These are phyloP conservation scores for Trichophyton rubrum DNA, from an alignment of 2,329 filamentous ascomycete species.

Conservation along the genomic window DNA sequence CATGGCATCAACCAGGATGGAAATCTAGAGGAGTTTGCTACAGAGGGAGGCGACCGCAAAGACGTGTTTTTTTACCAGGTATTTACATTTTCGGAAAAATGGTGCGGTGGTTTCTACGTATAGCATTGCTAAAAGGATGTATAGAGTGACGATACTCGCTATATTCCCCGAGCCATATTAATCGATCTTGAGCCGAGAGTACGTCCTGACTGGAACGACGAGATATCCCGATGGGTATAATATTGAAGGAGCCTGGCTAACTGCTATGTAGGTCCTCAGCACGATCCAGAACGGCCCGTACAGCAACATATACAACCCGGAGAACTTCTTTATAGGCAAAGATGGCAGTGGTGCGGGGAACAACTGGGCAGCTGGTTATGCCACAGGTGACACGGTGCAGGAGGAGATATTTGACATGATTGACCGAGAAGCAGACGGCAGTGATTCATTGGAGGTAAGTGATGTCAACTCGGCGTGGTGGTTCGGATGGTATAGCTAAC, in stretches of 20 bases:
- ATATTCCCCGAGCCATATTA: slow-evolving; percentile 90
- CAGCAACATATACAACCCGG: slow-evolving; percentile 98
- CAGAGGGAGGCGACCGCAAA: slow-evolving; percentile 92
- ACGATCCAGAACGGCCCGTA: slow-evolving; percentile 87
- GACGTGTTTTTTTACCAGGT: slow-evolving; percentile 96
- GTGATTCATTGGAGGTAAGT: slow-evolving; percentile 77
- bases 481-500: slow-evolving; percentile 3
- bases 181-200: slow-evolving; percentile 89
- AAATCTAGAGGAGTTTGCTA: slow-evolving; percentile 94
- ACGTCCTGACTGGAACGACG: slow-evolving; percentile 17
- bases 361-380: slow-evolving; percentile 96
- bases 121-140: background rate
- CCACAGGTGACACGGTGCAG: slow-evolving; percentile 78
- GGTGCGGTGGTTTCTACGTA: background rate
- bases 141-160: slow-evolving; percentile 91
- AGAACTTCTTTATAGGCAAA: slow-evolving; percentile 96
- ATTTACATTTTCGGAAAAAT: background rate
- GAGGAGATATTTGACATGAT: slow-evolving; percentile 99
- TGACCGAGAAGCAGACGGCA: slow-evolving; percentile 93
- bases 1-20: slow-evolving; percentile 97
- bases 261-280: slow-evolving; percentile 56
- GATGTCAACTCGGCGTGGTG: background rate
- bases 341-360: slow-evolving; percentile 89
- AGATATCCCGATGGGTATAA: background rate
- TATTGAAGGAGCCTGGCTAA: background rate